Evolutionary conservation across 78 protist species (phyloP).

Genomic region (Polysphondylium violaceum): DNA sequence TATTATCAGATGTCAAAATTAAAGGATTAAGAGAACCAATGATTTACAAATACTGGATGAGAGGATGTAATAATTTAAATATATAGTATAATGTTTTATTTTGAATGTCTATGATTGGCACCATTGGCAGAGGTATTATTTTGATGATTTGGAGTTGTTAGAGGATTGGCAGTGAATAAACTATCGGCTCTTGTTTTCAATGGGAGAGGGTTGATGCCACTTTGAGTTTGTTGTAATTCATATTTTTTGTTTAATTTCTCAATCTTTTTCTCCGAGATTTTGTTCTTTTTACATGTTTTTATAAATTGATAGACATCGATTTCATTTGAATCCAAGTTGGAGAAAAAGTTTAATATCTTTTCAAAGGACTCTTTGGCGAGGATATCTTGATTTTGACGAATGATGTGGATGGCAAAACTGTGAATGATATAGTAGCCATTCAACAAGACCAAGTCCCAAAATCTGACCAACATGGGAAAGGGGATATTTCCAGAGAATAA

Average conservation of each 20-base stretch:
- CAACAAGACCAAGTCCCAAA: conserved; percentile 82
- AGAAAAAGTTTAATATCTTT: conserved; percentile 43
- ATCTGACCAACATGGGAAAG: conserved; percentile 59
- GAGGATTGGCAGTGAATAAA: neutral
- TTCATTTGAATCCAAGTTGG: conserved; percentile 21
- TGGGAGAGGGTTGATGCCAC: conserved; percentile 8
- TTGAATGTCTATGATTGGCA: too few relatives aligned
- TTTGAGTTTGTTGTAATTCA: conserved; percentile 52
- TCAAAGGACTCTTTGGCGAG: conserved; percentile 40
- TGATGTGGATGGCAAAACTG: conserved; percentile 28
- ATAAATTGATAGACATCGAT: conserved; percentile 30
- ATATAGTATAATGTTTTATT: too few relatives aligned
- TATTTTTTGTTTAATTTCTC: conserved; percentile 27
- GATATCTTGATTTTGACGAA: conserved; percentile 15
- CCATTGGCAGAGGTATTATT: too few relatives aligned
- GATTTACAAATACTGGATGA: too few relatives aligned
- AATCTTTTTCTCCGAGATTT: conserved; percentile 36
- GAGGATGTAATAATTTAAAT: too few relatives aligned
- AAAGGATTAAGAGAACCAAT: too few relatives aligned
- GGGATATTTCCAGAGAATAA: conserved; percentile 72
- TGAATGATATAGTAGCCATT: conserved; percentile 74
- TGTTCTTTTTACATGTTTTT: conserved; percentile 26
- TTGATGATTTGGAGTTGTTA: too few relatives aligned
- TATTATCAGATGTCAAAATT: too few relatives aligned
- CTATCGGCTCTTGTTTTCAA: neutral